Base-by-base conservation (phyloP, 2,329 filamentous ascomycete species). In the Diplodia sapinea region DNA sequence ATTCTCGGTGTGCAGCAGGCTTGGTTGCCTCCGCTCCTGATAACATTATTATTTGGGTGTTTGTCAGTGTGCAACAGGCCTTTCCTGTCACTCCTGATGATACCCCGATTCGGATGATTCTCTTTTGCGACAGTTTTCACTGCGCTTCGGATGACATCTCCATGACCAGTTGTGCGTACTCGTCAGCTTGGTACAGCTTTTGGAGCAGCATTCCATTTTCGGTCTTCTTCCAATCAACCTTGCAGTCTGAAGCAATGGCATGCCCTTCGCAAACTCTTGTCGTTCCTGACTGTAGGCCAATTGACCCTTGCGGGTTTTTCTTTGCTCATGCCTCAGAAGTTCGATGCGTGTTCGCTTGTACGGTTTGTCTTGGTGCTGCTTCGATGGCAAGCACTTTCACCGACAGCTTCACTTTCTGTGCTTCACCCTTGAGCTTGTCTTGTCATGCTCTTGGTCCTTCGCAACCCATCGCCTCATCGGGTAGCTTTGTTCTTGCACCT, bases 331-430 rank as follows among this genome's bases (percentile, higher is more conserved):
- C 43, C 43, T 47, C n/a, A 47, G 17, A 47, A n/a, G n/a, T 38
- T n/a, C 43, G 17, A n/a, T 47, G 43, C 43, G 43, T n/a, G 43
- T 47, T 20, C n/a, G 43, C 57, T 20, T 63, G 59, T 63, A 51
- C 43, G 51, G 43, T 36, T 4, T 20, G 12, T 49, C n/a, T 52
- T 17, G 29, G n/a, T 33, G 20, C 29, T 49, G 47, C 31, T 31
- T 17, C 38, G 15, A 51, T 20, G 7, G 20, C 38, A 38, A 33
- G 23, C 59, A 51, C 11, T 12, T 12, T 12, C 6, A 38, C 59
- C 50, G 31, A 51, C 47, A 63, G 59, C 59, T 40, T 38, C 56
- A 49, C 40, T 59, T 38, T 38, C 3, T 50, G 43, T 23, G 40
- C 43, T 49, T 50, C 43, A 47, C 43, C 50, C 31, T 31, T 29